Conservation (phyloP, 2,329 filamentous ascomycete genomes). For the Chalara sp. region DNA sequence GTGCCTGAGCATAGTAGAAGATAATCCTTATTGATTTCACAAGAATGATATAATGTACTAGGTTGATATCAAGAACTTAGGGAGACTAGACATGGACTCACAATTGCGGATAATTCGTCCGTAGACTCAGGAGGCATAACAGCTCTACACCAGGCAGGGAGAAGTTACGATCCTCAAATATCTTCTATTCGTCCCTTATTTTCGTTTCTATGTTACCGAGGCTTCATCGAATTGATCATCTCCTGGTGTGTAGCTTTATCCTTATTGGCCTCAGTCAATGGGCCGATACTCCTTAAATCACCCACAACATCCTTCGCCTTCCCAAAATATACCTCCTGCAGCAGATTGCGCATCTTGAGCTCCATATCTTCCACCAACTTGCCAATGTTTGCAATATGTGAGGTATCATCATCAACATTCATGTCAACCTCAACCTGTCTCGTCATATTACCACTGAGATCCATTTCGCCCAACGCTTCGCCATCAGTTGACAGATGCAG, state of each 20-base stretch:
- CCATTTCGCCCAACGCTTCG: conserved; percentile 71
- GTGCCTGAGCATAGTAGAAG: no score
- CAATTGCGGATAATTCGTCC: no score
- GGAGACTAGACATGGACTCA: no score
- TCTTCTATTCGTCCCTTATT: no score
- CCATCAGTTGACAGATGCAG: conserved; percentile 70
- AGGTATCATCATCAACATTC: conserved; percentile 80
- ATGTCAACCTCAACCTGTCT: conserved; percentile 90
- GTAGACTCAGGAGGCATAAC: no score
- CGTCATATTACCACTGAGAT: conserved; percentile 96
- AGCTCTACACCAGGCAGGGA: no score
- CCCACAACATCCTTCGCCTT: conserved; percentile 99
- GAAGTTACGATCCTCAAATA: no score
- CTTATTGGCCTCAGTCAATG: conserved; percentile 75
- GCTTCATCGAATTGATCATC: conserved; percentile 61
- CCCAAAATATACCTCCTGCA: conserved; percentile 99
- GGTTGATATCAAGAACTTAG: no score
- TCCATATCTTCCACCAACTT: conserved; percentile 98
- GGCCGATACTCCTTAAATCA: conserved; percentile 80
- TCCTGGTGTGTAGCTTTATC: conserved; percentile 83
- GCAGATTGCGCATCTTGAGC: conserved; percentile 94
- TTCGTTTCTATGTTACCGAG: no score
- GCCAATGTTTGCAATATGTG: conserved; percentile 93
- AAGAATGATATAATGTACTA: no score
- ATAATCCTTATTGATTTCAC: no score